Evolutionary conservation across 1,139 yeast species (phyloP).

Genomic region (Suhomyces maxii): DNA sequence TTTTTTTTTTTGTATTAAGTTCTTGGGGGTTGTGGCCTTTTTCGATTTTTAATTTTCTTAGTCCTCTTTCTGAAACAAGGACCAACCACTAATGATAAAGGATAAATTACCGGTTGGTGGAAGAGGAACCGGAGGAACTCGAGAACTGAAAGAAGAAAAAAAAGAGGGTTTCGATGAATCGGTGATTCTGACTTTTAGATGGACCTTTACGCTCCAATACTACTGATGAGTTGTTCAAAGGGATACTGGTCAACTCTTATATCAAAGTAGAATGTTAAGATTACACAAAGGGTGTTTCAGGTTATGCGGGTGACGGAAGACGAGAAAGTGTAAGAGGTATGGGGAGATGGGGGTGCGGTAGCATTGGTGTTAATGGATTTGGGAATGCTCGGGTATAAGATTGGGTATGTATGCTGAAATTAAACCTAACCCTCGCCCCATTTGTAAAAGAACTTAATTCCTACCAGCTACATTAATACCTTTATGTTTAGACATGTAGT

Average conservation of each 20-base stretch:
- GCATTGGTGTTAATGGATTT: too few species aligned
- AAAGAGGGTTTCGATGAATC: not conserved
- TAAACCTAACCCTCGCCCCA: too few species aligned
- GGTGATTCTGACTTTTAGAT: not conserved
- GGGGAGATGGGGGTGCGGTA: not conserved
- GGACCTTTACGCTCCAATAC: not conserved
- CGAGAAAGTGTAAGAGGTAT: conserved; percentile 2
- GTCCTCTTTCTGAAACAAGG: not conserved
- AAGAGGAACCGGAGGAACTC: not conserved
- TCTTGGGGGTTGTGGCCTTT: too few species aligned
- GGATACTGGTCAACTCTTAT: conserved; percentile 3
- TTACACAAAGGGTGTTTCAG: conserved; percentile 14
- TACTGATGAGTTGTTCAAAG: not conserved
- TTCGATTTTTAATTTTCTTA: not conserved
- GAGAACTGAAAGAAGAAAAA: not conserved
- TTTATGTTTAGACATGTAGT: too few species aligned
- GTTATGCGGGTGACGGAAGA: conserved; percentile 8
- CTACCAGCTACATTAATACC: too few species aligned
- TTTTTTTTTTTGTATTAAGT: too few species aligned
- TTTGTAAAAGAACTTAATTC: too few species aligned
- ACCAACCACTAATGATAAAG: too few species aligned
- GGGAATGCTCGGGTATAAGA: too few species aligned
- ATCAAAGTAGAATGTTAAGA: conserved; percentile 2
- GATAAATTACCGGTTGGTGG: not conserved
- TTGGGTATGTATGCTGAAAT: too few species aligned